These are phyloP conservation scores for Chrysanthemum makinoi DNA, from an alignment of 129 eudicot species.

Conservation along the genomic window DNA sequence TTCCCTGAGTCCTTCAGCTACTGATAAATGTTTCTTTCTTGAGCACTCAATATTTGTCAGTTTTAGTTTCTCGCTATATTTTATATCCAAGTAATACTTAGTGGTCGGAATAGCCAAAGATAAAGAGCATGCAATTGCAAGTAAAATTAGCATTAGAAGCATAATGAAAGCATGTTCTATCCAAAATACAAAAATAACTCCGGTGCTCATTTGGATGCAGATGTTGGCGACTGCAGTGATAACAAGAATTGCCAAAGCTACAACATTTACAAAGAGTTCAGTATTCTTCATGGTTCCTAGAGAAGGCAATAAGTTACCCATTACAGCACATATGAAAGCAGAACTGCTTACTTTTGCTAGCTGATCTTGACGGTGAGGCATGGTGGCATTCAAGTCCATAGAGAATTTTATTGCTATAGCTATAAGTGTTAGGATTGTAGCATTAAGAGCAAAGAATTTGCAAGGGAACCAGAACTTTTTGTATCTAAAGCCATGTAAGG, in stretches of 20 bases:
- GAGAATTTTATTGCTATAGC: constrained; percentile 53
- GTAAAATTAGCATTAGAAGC: constrained; percentile 55
- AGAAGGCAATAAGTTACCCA: constrained; percentile 66
- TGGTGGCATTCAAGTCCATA: constrained; percentile 60
- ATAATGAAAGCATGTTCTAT: constrained; percentile 33
- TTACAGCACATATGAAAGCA: constrained; percentile 46
- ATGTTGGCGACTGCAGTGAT: constrained; percentile 54
- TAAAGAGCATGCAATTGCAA: constrained; percentile 42
- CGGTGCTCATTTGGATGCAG: constrained; percentile 53
- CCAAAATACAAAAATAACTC: constrained; percentile 47
- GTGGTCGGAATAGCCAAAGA: constrained; percentile 53
- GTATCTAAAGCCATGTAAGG: constrained; percentile 43
- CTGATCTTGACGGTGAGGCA: constrained; percentile 62
- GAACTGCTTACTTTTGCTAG: constrained; percentile 68
- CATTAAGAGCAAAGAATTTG: constrained; percentile 55
- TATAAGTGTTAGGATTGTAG: constrained; percentile 48
- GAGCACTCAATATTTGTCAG: constrained; percentile 38
- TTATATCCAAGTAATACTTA: constrained; percentile 43
- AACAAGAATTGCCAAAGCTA: constrained; percentile 72
- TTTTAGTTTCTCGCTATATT: constrained; percentile 39
- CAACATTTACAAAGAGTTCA: constrained; percentile 54
- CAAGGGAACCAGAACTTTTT: constrained; percentile 64
- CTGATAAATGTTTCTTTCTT: background rate
- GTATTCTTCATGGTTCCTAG: constrained; percentile 64
- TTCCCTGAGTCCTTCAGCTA: constrained; percentile 23